Evolutionary conservation across 2,329 filamentous ascomycete genomes (phyloP), one percentile per base, ranked within the genome.

Genomic region (Epichloe scottii): DNA sequence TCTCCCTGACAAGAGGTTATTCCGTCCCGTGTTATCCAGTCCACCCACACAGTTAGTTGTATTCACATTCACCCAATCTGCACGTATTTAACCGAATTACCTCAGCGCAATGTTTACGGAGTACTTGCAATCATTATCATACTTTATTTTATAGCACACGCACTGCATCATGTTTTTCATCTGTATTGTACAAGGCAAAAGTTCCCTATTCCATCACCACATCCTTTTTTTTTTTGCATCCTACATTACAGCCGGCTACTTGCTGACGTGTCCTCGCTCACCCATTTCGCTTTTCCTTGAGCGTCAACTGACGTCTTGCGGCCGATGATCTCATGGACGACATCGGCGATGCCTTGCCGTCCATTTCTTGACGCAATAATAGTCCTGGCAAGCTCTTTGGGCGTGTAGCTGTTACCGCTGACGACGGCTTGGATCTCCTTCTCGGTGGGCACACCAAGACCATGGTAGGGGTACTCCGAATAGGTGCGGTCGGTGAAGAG

Each of bases 381-480:
- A 57, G 81, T 73, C 19, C 77, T 71, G 35, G 85, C 67, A 53
- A 90, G 76, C 65, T 86, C 73, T 54, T 75, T 68, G 6, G 71
- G 68, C n/a, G 69, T 72, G 60, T 64, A 66, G 23, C 53, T 58
- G 51, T 66, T 70, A 26, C 63, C 57, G 21, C 57, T 58, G 17
- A 83, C 70, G 40, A 76, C 49, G 10, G 59, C 51, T 62, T 71
- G 63, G 14, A 86, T 70, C 48, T 86, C 77, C 39, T 60, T 58
- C 69, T 97, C 90, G 2, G 73, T 76, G 5, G 91, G 93, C 54
- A 96, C 72, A 5, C 84, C 85, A 33, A 89, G 81, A n/a, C 47
- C 42, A 12, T 69, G 67, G 65, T 87, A 79, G 1, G 90, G 91
- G 67, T 96, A 96, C 53, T 84, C 71, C 5, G 62, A 65, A 69